A percentile compares a stretch with the other conserved stretches of the same genome.
Evolutionary conservation across 768 basidiomycete genomes (phyloP).

Genomic region (Leucocoprinus leucothites): DNA sequence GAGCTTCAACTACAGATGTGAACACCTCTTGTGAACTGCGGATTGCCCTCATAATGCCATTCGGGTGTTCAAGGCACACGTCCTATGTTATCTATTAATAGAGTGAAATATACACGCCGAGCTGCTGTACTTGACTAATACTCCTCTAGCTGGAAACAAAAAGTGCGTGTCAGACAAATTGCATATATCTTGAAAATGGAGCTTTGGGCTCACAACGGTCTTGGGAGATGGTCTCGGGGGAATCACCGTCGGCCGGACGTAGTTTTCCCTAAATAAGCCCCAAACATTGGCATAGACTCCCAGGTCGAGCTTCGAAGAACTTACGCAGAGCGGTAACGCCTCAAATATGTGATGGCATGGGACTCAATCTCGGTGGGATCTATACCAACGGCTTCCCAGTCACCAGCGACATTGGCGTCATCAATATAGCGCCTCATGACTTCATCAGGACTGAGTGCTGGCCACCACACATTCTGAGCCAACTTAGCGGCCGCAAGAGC

Average conservation of each 20-base stretch:
- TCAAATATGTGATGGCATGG: constrained; percentile 85
- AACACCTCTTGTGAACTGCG: constrained; percentile 10
- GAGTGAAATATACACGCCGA: constrained; percentile 8
- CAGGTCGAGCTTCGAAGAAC: constrained; percentile 30
- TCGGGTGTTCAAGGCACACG: constrained; percentile 1
- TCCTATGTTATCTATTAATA: constrained; percentile 12
- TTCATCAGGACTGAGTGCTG: constrained; percentile 86
- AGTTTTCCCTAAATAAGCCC: constrained; percentile 49
- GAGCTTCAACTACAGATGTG: background rate
- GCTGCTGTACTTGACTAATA: constrained; percentile 20
- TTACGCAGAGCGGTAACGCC: constrained; percentile 86
- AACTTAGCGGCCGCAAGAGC: constrained; percentile 62
- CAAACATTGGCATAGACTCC: constrained; percentile 11
- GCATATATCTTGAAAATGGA: constrained; percentile 1
- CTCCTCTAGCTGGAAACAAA: constrained; percentile 20
- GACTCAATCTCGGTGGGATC: constrained; percentile 79
- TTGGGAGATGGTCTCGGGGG: constrained; percentile 42
- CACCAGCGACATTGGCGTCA: constrained; percentile 70
- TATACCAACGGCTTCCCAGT: constrained; percentile 84
- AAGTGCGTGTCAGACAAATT: constrained; percentile 4
- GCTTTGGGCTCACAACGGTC: constrained; percentile 27
- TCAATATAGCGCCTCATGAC: constrained; percentile 84
- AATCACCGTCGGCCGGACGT: constrained; percentile 62
- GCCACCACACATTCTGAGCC: constrained; percentile 85
- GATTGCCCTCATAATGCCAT: constrained; percentile 1